phyloP scores from a whole-genome alignment of 2,329 filamentous ascomycete species.

The Emergomyces pasteurianus region DNA sequence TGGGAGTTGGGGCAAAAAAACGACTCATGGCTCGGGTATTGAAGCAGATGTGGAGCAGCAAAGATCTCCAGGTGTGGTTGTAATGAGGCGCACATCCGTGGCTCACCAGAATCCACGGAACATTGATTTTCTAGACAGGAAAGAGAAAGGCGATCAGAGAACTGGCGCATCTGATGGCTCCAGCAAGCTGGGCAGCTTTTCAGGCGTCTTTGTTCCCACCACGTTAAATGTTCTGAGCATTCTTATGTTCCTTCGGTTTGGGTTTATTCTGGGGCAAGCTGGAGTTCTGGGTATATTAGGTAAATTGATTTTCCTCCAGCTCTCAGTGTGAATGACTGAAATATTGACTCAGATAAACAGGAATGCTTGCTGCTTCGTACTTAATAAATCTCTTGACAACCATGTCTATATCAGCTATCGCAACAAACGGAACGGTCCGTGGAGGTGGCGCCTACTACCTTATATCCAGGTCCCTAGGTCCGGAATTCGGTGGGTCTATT shows the following conservation, averaged over 20 bases:
- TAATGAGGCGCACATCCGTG: conserved; percentile 9
- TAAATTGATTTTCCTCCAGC: conserved; percentile 29
- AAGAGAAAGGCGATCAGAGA: conserved; percentile 19
- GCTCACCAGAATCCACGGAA: conserved; percentile 9
- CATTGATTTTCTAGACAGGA: conserved; percentile 18
- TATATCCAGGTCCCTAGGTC: conserved; percentile 73
- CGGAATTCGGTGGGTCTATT: conserved; percentile 81
- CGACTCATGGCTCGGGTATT: background rate
- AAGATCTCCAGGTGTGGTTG: conserved; percentile 1
- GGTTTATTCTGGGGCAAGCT: conserved; percentile 68
- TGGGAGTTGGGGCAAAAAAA: background rate
- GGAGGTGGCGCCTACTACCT: conserved; percentile 82
- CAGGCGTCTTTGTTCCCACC: conserved; percentile 77
- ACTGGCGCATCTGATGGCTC: conserved; percentile 19
- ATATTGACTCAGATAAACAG: conserved; percentile 12
- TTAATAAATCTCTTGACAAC: conserved; percentile 72
- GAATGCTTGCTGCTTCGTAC: conserved; percentile 62
- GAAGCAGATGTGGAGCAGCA: background rate
- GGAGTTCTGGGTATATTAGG: conserved; percentile 71
- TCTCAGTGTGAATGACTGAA: background rate
- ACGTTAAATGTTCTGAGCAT: conserved; percentile 81
- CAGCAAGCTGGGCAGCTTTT: conserved; percentile 62
- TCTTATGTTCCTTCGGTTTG: conserved; percentile 84
- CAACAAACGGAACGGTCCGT: conserved; percentile 78
- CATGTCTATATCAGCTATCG: conserved; percentile 76